phyloP scores from a whole-genome alignment of 169 alveolate species.

The Perkinsus chesapeaki region DNA sequence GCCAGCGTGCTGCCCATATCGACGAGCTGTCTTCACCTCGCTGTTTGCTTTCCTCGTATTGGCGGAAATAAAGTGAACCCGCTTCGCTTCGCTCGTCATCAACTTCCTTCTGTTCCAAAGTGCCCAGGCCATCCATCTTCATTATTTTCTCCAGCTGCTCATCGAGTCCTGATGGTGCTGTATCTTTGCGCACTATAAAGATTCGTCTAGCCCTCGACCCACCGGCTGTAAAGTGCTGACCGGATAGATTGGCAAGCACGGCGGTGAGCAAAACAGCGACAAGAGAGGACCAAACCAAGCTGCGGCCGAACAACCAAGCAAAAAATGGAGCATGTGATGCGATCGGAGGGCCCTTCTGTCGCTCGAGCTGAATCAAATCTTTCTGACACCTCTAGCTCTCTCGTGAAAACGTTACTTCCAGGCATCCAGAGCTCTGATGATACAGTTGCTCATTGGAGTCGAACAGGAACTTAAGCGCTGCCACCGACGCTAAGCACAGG shows the following conservation, averaged over 20 bases:
- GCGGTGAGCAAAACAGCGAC: not conserved
- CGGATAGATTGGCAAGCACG: not conserved
- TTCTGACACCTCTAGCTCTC: too few species aligned
- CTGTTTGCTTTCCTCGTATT: not conserved
- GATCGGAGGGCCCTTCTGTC: not conserved
- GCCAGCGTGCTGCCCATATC: not conserved
- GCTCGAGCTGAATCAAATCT: too few species aligned
- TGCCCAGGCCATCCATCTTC: not conserved
- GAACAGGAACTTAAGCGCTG: not conserved
- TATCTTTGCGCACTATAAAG: not conserved
- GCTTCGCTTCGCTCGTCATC: not conserved
- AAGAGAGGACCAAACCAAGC: not conserved
- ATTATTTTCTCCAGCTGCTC: not conserved
- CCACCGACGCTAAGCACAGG: not conserved
- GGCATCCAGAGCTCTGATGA: not conserved
- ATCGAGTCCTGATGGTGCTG: not conserved
- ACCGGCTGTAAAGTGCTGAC: not conserved
- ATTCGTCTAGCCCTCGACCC: not conserved
- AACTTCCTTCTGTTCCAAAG: not conserved
- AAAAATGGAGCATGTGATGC: not conserved
- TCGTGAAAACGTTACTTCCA: not conserved
- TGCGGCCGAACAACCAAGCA: not conserved
- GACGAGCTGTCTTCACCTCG: not conserved
- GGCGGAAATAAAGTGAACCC: not conserved
- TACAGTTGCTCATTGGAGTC: not conserved